phyloP scores from a whole-genome alignment of 2,329 filamentous ascomycete genomes.

The Aciculosporium take region DNA sequence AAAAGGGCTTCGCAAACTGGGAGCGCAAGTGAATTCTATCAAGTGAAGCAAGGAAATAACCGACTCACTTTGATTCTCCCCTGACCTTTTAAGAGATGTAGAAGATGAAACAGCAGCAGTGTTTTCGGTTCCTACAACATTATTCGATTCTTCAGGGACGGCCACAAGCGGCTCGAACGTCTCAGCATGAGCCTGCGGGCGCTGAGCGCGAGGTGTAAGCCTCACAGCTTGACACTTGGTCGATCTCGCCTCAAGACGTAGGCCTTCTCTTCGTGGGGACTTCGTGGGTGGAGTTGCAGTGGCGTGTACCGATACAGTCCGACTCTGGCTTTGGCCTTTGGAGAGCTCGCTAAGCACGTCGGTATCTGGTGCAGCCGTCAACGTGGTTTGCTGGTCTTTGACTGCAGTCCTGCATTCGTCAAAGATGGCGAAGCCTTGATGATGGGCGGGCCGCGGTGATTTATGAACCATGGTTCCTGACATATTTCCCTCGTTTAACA shows the following conservation, averaged over 20 bases:
- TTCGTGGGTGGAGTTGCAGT: slow-evolving; percentile 1
- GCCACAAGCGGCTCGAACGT: slow-evolving; percentile 21
- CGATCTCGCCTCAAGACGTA: slow-evolving; percentile 6
- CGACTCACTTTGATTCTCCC: neutral
- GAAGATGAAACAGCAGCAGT: neutral
- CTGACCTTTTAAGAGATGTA: neutral
- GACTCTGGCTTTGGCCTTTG: slow-evolving; percentile 2
- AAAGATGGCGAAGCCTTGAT: slow-evolving; percentile 4
- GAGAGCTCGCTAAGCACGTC: slow-evolving; percentile 6
- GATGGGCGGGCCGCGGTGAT: neutral
- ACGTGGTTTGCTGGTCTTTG: neutral
- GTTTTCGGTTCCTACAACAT: slow-evolving; percentile 1
- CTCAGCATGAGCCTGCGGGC: slow-evolving; percentile 17
- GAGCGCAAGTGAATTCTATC: neutral
- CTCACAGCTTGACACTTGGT: slow-evolving; percentile 7
- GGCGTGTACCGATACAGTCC: neutral
- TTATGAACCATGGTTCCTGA: neutral
- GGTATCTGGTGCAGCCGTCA: neutral
- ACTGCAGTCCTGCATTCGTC: neutral
- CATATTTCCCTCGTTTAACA: too few species aligned
- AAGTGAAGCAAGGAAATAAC: neutral
- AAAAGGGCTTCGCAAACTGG: neutral
- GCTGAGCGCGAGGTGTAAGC: slow-evolving; percentile 14
- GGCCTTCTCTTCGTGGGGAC: neutral
- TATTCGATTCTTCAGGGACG: slow-evolving; percentile 17